phyloP scores from a whole-genome alignment of 768 basidiomycete species.

The Amanita molliuscula region DNA sequence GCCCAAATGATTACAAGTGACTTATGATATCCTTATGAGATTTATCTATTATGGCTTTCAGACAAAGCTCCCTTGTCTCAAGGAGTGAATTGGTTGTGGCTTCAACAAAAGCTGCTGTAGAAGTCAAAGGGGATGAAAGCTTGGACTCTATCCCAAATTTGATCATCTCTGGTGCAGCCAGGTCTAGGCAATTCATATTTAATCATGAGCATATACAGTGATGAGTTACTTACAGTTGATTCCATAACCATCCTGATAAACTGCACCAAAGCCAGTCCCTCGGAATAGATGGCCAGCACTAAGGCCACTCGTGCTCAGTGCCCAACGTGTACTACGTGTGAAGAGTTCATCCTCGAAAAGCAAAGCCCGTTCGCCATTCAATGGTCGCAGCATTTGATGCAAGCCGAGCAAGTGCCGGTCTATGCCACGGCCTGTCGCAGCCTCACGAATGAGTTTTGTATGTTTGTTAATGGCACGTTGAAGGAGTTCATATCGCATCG shows the following conservation, averaged over 20 bases:
- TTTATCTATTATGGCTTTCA: conserved; percentile 14
- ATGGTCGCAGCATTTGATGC: conserved; percentile 46
- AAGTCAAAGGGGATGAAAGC: conserved; percentile 54
- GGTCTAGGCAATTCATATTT: conserved; percentile 36
- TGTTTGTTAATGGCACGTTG: conserved; percentile 64
- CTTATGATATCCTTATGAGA: conserved; percentile 13
- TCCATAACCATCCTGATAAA: conserved; percentile 82
- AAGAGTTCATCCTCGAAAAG: conserved; percentile 78
- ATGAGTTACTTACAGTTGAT: conserved; percentile 75
- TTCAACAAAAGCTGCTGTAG: conserved; percentile 57
- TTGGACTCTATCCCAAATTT: conserved; percentile 96
- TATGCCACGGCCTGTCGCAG: conserved; percentile 74
- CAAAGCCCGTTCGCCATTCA: conserved; percentile 42
- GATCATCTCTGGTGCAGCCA: conserved; percentile 65
- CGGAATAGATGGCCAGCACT: conserved; percentile 80
- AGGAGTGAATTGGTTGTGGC: conserved; percentile 50
- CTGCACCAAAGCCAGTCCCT: conserved; percentile 86
- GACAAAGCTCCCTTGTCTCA: conserved; percentile 58
- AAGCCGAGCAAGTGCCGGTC: conserved; percentile 90
- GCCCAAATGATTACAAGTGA: conserved; percentile 19
- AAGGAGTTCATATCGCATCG: conserved; percentile 37
- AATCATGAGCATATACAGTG: not conserved
- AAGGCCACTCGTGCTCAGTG: conserved; percentile 81
- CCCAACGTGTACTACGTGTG: conserved; percentile 70
- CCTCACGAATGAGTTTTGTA: conserved; percentile 59